Conservation (phyloP, 2,329 filamentous ascomycete species). For the Thelonectria blattea region DNA sequence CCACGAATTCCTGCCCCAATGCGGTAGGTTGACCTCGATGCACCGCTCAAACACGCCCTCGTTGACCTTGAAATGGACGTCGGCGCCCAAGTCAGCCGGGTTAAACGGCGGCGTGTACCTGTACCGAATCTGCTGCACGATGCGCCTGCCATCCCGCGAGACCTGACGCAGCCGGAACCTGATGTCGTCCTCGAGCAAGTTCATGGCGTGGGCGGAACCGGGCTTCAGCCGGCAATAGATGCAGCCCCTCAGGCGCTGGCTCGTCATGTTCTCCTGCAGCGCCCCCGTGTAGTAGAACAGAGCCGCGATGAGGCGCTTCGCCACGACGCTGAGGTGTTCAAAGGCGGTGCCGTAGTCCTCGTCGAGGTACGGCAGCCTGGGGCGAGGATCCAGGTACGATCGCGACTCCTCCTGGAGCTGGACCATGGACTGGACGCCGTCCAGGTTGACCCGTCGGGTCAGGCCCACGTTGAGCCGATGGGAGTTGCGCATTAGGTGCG, state of each 20-base stretch:
- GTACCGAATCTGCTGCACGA: neutral
- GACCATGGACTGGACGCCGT: slow-evolving; percentile 8
- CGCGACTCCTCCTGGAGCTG: neutral
- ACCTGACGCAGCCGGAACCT: neutral
- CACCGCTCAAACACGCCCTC: neutral
- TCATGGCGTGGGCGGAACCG: neutral
- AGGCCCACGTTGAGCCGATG: slow-evolving; percentile 20
- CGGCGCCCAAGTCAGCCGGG: neutral
- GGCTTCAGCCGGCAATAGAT: slow-evolving; percentile 4
- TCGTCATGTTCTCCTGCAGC: neutral
- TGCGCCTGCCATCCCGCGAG: neutral
- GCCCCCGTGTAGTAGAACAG: slow-evolving; percentile 16
- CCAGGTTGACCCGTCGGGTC: slow-evolving; percentile 5
- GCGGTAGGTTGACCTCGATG: neutral
- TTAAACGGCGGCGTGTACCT: neutral
- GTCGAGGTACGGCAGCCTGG: neutral
- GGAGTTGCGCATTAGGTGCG: neutral
- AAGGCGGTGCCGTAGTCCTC: neutral
- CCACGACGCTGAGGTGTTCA: slow-evolving; percentile 8
- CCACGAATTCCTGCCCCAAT: neutral
- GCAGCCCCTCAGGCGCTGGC: neutral
- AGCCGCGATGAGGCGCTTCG: slow-evolving; percentile 12
- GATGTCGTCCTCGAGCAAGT: neutral
- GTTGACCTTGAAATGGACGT: neutral
- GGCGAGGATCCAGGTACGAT: neutral